These are phyloP conservation scores for Ophiostoma pallidulum DNA, from an alignment of 2,329 filamentous ascomycete species.

Conservation along the genomic window DNA sequence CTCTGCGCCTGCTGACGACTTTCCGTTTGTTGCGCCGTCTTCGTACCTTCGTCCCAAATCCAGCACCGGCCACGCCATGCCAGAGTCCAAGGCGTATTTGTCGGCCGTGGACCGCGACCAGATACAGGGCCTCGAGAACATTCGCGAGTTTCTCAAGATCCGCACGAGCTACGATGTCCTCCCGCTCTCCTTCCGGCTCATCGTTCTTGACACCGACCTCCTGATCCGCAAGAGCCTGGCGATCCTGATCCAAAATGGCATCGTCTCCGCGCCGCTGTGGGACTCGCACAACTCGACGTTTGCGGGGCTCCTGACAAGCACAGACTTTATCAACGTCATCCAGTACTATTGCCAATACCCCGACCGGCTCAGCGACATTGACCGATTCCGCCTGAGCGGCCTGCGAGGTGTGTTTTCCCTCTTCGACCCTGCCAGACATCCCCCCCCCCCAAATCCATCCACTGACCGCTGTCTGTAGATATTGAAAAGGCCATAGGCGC, in stretches of 20 bases:
- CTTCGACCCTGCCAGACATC: not conserved
- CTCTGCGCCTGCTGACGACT: conserved; percentile 34
- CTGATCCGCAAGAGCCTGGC: conserved; percentile 95
- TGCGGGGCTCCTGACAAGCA: conserved; percentile 86
- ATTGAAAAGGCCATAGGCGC: conserved; percentile 93
- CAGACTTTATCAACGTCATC: conserved; percentile 97
- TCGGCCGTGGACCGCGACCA: conserved; percentile 66
- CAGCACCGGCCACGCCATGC: conserved; percentile 29
- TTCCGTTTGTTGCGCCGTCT: conserved; percentile 51
- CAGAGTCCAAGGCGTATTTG: conserved; percentile 35
- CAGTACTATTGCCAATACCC: conserved; percentile 99
- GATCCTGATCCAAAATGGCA: conserved; percentile 93
- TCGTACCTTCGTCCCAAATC: conserved; percentile 43
- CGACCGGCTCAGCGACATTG: conserved; percentile 78
- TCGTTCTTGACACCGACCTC: conserved; percentile 88
- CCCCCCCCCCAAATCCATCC: not conserved
- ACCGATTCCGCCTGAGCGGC: conserved; percentile 87
- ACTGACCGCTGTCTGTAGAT: conserved; percentile 43
- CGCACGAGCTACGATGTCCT: conserved; percentile 97
- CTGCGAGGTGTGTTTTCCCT: conserved; percentile 57
- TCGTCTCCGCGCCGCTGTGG: conserved; percentile 95
- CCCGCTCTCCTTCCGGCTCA: conserved; percentile 88
- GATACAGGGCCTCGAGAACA: conserved; percentile 53
- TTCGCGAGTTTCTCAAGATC: conserved; percentile 89
- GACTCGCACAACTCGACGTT: conserved; percentile 89